phyloP scores from a whole-genome alignment of 176 grass and related monocot species.

The Thinopyrum elongatum region DNA sequence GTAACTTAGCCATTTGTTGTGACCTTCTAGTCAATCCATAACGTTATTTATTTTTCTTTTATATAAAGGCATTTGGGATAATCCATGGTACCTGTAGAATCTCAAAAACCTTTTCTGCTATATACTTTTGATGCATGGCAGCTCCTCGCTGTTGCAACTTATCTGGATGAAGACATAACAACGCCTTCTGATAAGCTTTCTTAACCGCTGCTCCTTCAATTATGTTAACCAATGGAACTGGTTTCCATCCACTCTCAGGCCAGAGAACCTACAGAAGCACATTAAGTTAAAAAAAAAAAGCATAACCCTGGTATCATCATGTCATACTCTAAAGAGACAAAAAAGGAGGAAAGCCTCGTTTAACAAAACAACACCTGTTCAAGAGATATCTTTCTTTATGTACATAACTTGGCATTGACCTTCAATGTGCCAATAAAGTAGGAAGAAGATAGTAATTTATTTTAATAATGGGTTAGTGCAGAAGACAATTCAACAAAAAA shows the following conservation, averaged over 20 bases:
- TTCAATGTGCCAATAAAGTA: constrained; percentile 10
- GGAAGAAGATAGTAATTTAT: constrained; percentile 12
- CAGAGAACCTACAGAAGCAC: constrained; percentile 64
- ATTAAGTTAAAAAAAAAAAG: neutral
- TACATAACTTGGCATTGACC: neutral
- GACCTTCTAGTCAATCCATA: constrained; percentile 1
- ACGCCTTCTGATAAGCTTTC: constrained; percentile 86
- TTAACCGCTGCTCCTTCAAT: constrained; percentile 88
- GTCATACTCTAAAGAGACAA: neutral
- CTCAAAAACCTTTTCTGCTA: constrained; percentile 91
- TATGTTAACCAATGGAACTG: constrained; percentile 81
- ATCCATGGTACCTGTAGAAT: constrained; percentile 87
- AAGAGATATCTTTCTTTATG: neutral
- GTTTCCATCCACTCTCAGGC: constrained; percentile 89
- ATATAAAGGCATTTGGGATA: neutral
- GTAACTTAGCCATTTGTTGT: neutral
- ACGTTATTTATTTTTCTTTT: neutral
- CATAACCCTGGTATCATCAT: neutral
- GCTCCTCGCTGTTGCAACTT: constrained; percentile 81
- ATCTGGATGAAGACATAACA: constrained; percentile 93
- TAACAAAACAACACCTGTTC: neutral
- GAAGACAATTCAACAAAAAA: neutral
- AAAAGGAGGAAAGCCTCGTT: neutral
- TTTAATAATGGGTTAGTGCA: neutral
- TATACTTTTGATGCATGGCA: constrained; percentile 74